These are phyloP conservation scores for Populus alba DNA, from an alignment of 345 rosid genomes.

Conservation along the genomic window DNA sequence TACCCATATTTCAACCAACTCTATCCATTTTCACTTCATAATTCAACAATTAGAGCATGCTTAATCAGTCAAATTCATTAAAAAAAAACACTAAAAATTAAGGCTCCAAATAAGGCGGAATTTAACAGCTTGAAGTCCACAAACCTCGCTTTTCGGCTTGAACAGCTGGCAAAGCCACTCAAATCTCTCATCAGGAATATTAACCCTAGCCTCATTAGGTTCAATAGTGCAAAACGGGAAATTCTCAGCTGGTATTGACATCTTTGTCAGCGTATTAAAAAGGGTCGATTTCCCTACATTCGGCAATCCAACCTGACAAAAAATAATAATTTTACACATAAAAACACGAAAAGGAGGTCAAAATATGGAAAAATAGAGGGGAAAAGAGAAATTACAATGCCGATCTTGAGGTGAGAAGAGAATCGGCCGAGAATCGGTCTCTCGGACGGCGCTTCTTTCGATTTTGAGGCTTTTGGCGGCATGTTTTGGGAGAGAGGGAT, in stretches of 20 bases:
- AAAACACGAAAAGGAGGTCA: neutral
- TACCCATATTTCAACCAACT: too few relatives aligned
- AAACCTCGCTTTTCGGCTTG: constrained; percentile 90
- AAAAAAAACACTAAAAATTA: too few relatives aligned
- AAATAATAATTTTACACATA: neutral
- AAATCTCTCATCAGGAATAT: constrained; percentile 88
- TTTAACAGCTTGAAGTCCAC: neutral
- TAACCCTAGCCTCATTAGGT: constrained; percentile 92
- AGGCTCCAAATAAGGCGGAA: too few relatives aligned
- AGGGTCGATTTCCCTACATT: constrained; percentile 98
- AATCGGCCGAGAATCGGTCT: constrained; percentile 94
- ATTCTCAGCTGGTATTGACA: constrained; percentile 94
- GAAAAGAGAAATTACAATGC: constrained; percentile 51
- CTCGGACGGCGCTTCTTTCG: constrained; percentile 87
- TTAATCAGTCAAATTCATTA: too few relatives aligned
- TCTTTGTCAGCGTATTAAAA: constrained; percentile 90
- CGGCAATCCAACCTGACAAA: constrained; percentile 82
- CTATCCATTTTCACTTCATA: too few relatives aligned
- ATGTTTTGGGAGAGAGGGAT: constrained; percentile 27
- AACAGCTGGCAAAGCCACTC: constrained; percentile 83
- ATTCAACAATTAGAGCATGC: too few relatives aligned
- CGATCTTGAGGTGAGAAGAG: constrained; percentile 99
- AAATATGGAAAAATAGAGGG: neutral
- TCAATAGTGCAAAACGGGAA: constrained; percentile 97
- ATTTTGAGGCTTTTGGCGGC: constrained; percentile 92